These are phyloP conservation scores for Naganishia randhawae DNA, from an alignment of 768 basidiomycete species.

Conservation along the genomic window DNA sequence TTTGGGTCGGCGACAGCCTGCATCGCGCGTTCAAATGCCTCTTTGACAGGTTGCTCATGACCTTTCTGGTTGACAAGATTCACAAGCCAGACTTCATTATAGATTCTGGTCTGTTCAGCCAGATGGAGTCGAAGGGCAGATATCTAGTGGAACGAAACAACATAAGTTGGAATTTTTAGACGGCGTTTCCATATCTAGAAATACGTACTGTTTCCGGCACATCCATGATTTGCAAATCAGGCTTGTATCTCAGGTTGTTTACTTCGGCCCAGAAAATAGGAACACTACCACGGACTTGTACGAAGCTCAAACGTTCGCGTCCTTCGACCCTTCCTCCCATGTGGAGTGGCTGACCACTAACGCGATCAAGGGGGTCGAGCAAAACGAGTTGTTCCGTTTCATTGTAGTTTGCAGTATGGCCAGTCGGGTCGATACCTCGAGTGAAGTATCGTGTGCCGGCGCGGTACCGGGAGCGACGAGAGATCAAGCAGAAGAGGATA, in stretches of 20 bases:
- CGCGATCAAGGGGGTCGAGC: slow-evolving; percentile 55
- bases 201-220: slow-evolving; percentile 70
- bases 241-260: slow-evolving; percentile 90
- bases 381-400: slow-evolving; percentile 94
- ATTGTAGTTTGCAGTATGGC: slow-evolving; percentile 93
- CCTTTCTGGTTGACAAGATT: slow-evolving; percentile 94
- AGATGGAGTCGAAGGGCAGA: slow-evolving; percentile 71
- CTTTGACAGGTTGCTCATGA: slow-evolving; percentile 87
- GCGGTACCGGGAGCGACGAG: slow-evolving; percentile 86
- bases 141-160: slow-evolving; percentile 54
- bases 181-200: background rate
- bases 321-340: slow-evolving; percentile 47
- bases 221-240: slow-evolving; percentile 95
- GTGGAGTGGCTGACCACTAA: slow-evolving; percentile 29
- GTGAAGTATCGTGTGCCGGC: slow-evolving; percentile 97
- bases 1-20: slow-evolving; percentile 58
- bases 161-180: slow-evolving; percentile 29
- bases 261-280: slow-evolving; percentile 96
- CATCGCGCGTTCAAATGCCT: slow-evolving; percentile 80
- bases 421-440: slow-evolving; percentile 81
- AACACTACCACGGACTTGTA: slow-evolving; percentile 88
- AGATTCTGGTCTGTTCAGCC: slow-evolving; percentile 64
- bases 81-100: slow-evolving; percentile 75
- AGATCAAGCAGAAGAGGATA: slow-evolving; percentile 80
- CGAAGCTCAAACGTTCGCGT: slow-evolving; percentile 64